A percentile compares a stretch with the other conserved stretches of the same genome.
Evolutionary conservation across 345 rosid species (phyloP).

Genomic region (Pugionium cornutum): DNA sequence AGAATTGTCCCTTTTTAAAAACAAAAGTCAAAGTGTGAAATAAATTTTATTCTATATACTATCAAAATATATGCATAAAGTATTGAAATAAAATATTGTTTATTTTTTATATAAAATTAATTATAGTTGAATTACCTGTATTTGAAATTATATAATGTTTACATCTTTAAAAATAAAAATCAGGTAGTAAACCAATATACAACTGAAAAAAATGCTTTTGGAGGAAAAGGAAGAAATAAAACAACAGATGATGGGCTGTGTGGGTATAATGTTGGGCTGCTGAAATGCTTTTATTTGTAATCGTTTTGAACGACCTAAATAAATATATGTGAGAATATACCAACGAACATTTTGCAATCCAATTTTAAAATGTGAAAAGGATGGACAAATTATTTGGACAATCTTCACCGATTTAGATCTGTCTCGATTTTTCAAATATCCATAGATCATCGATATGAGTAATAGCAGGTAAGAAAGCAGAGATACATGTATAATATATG

Average conservation of each 20-base stretch:
- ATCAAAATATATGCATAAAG: no score
- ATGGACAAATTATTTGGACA: not conserved
- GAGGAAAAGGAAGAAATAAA: constrained; percentile 1
- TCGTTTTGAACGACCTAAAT: constrained; percentile 5
- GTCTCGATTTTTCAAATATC: constrained; percentile 14
- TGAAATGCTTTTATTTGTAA: not conserved
- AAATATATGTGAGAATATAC: no score
- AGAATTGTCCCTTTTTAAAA: no score
- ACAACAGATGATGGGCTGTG: constrained; percentile 22
- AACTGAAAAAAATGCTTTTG: not conserved
- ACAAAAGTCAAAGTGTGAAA: no score
- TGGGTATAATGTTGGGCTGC: constrained; percentile 27
- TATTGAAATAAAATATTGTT: no score
- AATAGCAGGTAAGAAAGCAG: not conserved
- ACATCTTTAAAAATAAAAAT: not conserved
- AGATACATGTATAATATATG: not conserved
- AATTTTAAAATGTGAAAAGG: not conserved
- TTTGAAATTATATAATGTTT: no score
- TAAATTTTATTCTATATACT: no score
- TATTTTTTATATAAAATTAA: not conserved
- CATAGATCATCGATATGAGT: not conserved
- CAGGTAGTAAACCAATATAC: not conserved
- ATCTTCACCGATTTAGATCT: constrained; percentile 5
- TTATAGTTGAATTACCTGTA: not conserved
- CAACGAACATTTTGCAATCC: not conserved